Evolutionary conservation across 1,284 basidiomycete species (phyloP).

Genomic region (Irpex lacteus): DNA sequence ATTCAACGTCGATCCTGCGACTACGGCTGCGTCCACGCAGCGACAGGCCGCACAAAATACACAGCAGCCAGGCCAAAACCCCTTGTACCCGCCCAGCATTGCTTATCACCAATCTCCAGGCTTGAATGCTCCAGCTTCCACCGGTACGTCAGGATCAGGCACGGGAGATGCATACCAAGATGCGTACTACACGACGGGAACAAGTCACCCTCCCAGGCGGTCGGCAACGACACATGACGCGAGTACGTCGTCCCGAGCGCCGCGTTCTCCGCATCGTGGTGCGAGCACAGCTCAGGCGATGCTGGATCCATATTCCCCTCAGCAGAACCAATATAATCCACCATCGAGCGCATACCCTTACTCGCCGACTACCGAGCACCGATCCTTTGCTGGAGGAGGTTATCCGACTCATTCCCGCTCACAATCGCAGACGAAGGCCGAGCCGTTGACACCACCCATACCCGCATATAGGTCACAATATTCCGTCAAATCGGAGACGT

Average conservation of each 20-base stretch:
- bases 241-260: conserved; percentile 42
- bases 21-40: conserved; percentile 34
- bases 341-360: conserved; percentile 49
- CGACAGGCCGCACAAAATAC: conserved; percentile 36
- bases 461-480: conserved; percentile 36
- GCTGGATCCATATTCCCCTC: conserved; percentile 65
- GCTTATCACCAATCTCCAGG: conserved; percentile 49
- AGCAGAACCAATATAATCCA: conserved; percentile 58
- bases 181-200: conserved; percentile 58
- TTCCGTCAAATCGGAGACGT: conserved; percentile 5
- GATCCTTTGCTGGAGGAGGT: conserved; percentile 34
- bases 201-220: conserved; percentile 51
- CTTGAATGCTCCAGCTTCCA: conserved; percentile 25
- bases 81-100: conserved; percentile 60
- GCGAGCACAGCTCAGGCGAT: conserved; percentile 39
- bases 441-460: conserved; percentile 50
- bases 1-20: conserved; percentile 49
- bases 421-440: conserved; percentile 57
- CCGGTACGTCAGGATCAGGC: conserved; percentile 28
- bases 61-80: conserved; percentile 28
- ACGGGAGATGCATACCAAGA: conserved; percentile 54
- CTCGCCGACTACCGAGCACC: conserved; percentile 44
- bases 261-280: conserved; percentile 60
- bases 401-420: conserved; percentile 60
- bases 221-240: conserved; percentile 52